Base-by-base conservation (phyloP, 2,329 filamentous ascomycete species). In the Exutisphaerella laricina region DNA sequence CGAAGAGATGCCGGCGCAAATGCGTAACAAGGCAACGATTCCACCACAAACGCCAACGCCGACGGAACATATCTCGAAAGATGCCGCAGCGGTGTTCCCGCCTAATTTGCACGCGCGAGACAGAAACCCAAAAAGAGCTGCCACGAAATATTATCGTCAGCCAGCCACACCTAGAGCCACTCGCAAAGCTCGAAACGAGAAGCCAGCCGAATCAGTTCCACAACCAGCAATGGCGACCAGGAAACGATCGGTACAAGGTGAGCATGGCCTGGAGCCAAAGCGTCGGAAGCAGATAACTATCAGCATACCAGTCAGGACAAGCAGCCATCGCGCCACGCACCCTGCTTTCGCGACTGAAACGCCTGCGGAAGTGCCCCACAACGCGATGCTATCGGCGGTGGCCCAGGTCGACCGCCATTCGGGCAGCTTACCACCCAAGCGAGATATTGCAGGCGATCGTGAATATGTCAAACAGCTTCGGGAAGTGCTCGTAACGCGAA, bases 111-210 rank as follows among this genome's bases (percentile, higher is more conserved):
- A 40, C 28, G 38, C 26, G 3, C 28, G 38, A 14, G 38, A 40
- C 26, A 30, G 38, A 9, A 40, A 40, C 16, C 18, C 28, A 18
- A 40, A 23, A 23, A 40, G 38, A 40, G 38, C 38, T 13, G 38
- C 38, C 18, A 40, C 38, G 7, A 40, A 40, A 20, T 18, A 22
- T 17, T 40, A 30, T 25, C 28, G 38, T 12, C 26, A 40, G 23
- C 38, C 38, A 2, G 16, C 28, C 18, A 32, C 38, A 9, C 38
- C 38, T 8, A 5, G 33, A 23, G 18, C 33, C 9, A 21, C 20
- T 9, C 33, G 33, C n/a, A 12, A 17, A 12, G 18, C 33, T 5
- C 17, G 23, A 17, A 35, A 12, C 5, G 23, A 32, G 29, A 32
- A 40, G 13, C 8, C 33, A 9, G 17, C 17, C 8, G 12, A 22